Percentiles rank a stretch among this genome's conserved stretches.
These are phyloP conservation scores for Penicillium simplicissimum DNA, from an alignment of 495 filamentous ascomycete species.

Conservation along the genomic window DNA sequence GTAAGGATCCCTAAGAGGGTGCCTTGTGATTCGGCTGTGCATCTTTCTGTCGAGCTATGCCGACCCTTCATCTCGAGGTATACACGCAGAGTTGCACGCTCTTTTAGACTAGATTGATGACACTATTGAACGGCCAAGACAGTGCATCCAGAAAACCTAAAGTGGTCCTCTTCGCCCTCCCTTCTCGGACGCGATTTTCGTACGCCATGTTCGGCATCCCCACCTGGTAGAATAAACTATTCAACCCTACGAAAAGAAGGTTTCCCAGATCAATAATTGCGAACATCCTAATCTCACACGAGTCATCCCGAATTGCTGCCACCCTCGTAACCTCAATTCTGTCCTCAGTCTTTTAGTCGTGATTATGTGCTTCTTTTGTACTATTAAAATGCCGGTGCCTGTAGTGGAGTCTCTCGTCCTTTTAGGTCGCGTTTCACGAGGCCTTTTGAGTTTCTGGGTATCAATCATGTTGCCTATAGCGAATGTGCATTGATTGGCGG, in stretches of 20 bases:
- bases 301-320: background rate
- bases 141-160: no score
- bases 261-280: constrained; percentile 1
- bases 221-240: background rate
- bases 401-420: constrained; percentile 3
- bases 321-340: background rate
- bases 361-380: background rate
- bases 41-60: background rate
- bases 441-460: background rate
- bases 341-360: no score
- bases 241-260: background rate
- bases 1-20: background rate
- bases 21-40: background rate
- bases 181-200: background rate
- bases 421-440: background rate
- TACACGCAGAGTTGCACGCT: no score
- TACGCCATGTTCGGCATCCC: background rate
- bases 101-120: no score
- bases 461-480: background rate
- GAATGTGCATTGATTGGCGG: background rate
- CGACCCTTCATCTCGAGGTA: no score
- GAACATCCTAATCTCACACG: constrained; percentile 2
- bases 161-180: no score
- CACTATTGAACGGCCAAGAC: no score
- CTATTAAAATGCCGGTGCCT: constrained; percentile 4